These are phyloP conservation scores for Ophiostoma novo-ulmi DNA, from an alignment of 2,329 filamentous ascomycete genomes.

Conservation along the genomic window DNA sequence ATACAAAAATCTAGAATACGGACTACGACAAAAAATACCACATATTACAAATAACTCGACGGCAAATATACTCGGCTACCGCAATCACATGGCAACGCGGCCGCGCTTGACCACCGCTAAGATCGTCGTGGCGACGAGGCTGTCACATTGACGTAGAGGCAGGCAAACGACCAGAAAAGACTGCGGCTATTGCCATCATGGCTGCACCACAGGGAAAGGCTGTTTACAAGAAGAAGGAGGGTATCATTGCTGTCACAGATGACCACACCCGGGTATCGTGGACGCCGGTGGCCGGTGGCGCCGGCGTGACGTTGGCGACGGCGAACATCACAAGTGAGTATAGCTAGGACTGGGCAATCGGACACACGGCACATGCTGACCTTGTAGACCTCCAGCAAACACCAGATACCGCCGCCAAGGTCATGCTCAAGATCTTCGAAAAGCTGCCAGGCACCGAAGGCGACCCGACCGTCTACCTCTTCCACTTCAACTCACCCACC, in stretches of 20 bases:
- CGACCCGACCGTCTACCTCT: slow-evolving; percentile 68
- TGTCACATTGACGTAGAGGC: not conserved
- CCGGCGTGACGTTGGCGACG: slow-evolving; percentile 65
- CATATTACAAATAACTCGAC: not conserved
- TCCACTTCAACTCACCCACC: slow-evolving; percentile 76
- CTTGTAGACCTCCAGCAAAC: slow-evolving; percentile 83
- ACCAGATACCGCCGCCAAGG: slow-evolving; percentile 78
- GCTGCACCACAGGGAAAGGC: slow-evolving; percentile 59
- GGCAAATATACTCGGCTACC: not conserved
- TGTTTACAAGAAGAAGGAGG: slow-evolving; percentile 94
- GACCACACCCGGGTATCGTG: slow-evolving; percentile 74
- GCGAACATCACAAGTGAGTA: slow-evolving; percentile 73
- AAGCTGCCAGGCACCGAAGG: slow-evolving; percentile 52
- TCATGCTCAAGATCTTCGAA: slow-evolving; percentile 88
- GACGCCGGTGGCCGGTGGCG: slow-evolving; percentile 61
- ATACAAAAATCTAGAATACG: not conserved
- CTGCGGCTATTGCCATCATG: slow-evolving; percentile 38
- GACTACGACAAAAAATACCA: not conserved
- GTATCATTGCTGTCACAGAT: slow-evolving; percentile 66
- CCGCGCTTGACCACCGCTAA: not conserved
- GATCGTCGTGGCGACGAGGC: slow-evolving; percentile 13
- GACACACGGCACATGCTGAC: not conserved
- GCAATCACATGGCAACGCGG: not conserved
- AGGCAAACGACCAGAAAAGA: not conserved
- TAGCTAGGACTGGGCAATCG: not conserved